Evolutionary conservation across 768 basidiomycete genomes (phyloP).

Genomic region (Amanita muscaria): DNA sequence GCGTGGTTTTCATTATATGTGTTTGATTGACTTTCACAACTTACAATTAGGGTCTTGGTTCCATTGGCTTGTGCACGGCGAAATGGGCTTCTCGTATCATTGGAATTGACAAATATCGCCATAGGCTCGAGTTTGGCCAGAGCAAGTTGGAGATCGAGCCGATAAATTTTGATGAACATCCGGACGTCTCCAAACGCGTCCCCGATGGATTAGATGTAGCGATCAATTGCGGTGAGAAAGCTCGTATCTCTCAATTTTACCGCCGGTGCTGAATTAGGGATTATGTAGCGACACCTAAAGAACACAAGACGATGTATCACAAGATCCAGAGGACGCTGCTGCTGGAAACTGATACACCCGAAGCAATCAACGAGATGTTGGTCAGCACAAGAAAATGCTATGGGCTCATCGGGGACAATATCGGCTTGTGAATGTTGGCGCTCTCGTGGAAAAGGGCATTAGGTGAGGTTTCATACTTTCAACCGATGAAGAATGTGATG

Average conservation of each 20-base stretch:
- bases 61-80: background rate
- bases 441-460: conserved; percentile 72
- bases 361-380: conserved; percentile 53
- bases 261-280: no score
- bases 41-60: background rate
- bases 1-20: no score
- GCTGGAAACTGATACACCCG: conserved; percentile 68
- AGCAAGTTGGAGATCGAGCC: no score
- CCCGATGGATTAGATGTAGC: no score
- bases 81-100: background rate
- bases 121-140: no score
- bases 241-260: no score
- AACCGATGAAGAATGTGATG: background rate
- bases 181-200: no score
- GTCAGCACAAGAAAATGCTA: no score
- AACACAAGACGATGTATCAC: conserved; percentile 56
- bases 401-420: conserved; percentile 59
- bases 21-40: background rate
- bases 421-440: conserved; percentile 62
- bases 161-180: no score
- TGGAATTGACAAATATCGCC: background rate
- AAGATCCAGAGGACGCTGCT: conserved; percentile 61
- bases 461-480: conserved; percentile 27
- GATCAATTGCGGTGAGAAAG: no score
- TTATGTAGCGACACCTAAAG: no score